Evolutionary conservation across 2,329 filamentous ascomycete genomes (phyloP), one percentile per base, ranked within the genome.

Genomic region (Pseudogymnoascus sp.): DNA sequence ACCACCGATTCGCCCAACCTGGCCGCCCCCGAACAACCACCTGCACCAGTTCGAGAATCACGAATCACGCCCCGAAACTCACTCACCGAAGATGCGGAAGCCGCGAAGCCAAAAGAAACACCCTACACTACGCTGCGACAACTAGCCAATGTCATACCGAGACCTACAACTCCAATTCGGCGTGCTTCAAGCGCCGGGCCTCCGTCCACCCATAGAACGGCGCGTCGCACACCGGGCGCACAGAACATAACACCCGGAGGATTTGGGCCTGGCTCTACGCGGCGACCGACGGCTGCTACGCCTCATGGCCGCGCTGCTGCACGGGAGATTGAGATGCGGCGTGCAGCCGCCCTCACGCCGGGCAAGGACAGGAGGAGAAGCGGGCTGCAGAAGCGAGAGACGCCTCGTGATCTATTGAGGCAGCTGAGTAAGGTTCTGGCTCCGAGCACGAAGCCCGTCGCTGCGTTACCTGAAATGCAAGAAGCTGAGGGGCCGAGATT

Each of bases 281-380:
- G 66, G 60, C 70, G 69, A 53, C 53, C 65, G 11, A 64, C 67
- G 57, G 66, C 65, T 13, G 62, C 71, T 7, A 87, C 85, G 17
- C 85, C 85, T 0, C 85, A 88, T 71, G 84, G 82, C 57, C 82
- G 81, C 68, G 85, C 84, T 10, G 85, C 85, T 47, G 80, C 80
- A 59, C 78, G 82, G 53, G 80, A 84, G 33, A 78, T 87, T 62
- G 80, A 86, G 67, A 79, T 82, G 66, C 82, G 85, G 4, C 81
- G 85, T 44, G 80, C 82, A 2, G 83, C 83, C 57, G 76, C 85
- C 59, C 80, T 86, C 66, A 88, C 85, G 0, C 85, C 85, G 0
- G 84, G 83, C 17, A 81, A 81, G 66, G 80, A 80, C 62, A 79
- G 82, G 19, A 78, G 85, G n/a, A 80, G 80, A 68, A 87, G 84